phyloP scores from a whole-genome alignment of 805 yeast species.

The Osmozyma mogii region DNA sequence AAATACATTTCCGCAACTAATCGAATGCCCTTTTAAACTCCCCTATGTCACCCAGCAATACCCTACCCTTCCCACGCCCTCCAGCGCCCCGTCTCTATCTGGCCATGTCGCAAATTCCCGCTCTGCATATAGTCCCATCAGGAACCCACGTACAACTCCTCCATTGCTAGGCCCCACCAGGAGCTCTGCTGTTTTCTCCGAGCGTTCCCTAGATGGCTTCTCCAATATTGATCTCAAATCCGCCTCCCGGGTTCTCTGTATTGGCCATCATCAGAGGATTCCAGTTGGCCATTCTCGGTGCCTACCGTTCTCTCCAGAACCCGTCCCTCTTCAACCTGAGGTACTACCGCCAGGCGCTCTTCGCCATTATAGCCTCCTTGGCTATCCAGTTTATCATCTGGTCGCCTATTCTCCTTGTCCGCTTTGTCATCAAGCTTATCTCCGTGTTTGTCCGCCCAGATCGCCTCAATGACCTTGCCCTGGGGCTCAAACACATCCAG shows the following conservation, averaged over 20 bases:
- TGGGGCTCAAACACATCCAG: slow-evolving; percentile 21
- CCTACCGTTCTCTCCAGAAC: slow-evolving; percentile 38
- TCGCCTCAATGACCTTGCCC: slow-evolving; percentile 6
- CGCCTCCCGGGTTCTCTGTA: slow-evolving; percentile 46
- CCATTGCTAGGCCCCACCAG: too few relatives aligned
- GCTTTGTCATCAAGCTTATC: slow-evolving; percentile 5
- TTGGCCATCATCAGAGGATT: slow-evolving; percentile 44
- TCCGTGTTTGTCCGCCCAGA: slow-evolving; percentile 3
- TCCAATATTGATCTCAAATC: slow-evolving; percentile 49
- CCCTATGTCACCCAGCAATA: too few relatives aligned
- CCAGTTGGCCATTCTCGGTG: slow-evolving; percentile 45
- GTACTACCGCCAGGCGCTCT: slow-evolving; percentile 28
- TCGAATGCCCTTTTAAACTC: too few relatives aligned
- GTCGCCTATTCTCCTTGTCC: slow-evolving; percentile 14
- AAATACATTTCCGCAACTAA: too few relatives aligned
- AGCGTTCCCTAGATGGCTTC: too few relatives aligned
- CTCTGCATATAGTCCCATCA: too few relatives aligned
- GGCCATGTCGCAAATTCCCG: too few relatives aligned
- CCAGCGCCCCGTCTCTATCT: too few relatives aligned
- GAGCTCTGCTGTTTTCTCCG: too few relatives aligned
- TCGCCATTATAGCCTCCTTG: slow-evolving; percentile 30
- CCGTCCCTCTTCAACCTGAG: slow-evolving; percentile 22
- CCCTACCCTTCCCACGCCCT: too few relatives aligned
- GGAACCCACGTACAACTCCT: too few relatives aligned
- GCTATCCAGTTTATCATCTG: slow-evolving; percentile 25